phyloP scores from a whole-genome alignment of 2,329 filamentous ascomycete genomes.

The Botrytis pseudocinerea region DNA sequence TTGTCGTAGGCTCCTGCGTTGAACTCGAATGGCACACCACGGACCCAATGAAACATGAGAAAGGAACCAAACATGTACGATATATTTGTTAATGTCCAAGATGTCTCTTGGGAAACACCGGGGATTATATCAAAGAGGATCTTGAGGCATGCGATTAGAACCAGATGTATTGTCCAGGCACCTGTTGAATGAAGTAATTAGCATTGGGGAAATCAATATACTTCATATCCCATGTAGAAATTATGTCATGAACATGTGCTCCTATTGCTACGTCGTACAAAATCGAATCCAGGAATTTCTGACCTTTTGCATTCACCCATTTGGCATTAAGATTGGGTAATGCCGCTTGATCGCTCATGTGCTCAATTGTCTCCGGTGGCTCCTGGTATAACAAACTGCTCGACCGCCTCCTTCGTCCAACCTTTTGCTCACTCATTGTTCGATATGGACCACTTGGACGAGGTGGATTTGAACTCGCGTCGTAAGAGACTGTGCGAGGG shows the following conservation, averaged over 20 bases:
- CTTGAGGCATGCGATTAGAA: constrained; percentile 88
- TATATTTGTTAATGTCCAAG: constrained; percentile 98
- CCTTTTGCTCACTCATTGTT: constrained; percentile 63
- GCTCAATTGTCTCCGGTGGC: constrained; percentile 92
- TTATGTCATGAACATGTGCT: background rate
- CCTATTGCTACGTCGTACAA: background rate
- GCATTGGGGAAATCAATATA: constrained; percentile 21
- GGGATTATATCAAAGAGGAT: constrained; percentile 97
- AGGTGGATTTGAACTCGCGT: constrained; percentile 72
- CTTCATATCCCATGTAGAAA: background rate
- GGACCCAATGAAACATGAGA: constrained; percentile 99
- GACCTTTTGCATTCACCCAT: constrained; percentile 99
- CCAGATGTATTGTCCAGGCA: constrained; percentile 96
- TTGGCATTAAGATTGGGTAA: constrained; percentile 95
- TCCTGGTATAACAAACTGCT: constrained; percentile 98
- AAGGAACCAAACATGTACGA: constrained; percentile 99
- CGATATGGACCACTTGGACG: constrained; percentile 54
- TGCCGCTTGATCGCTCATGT: constrained; percentile 93
- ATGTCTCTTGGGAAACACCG: constrained; percentile 94
- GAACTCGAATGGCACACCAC: constrained; percentile 97
- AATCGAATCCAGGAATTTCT: constrained; percentile 39
- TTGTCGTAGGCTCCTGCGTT: constrained; percentile 98
- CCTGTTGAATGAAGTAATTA: constrained; percentile 53
- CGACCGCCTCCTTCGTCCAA: constrained; percentile 83
- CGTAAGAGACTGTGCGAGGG: constrained; percentile 88